Evolutionary conservation across 2,329 filamentous ascomycete genomes (phyloP).

Genomic region (Clarireedia sp.): DNA sequence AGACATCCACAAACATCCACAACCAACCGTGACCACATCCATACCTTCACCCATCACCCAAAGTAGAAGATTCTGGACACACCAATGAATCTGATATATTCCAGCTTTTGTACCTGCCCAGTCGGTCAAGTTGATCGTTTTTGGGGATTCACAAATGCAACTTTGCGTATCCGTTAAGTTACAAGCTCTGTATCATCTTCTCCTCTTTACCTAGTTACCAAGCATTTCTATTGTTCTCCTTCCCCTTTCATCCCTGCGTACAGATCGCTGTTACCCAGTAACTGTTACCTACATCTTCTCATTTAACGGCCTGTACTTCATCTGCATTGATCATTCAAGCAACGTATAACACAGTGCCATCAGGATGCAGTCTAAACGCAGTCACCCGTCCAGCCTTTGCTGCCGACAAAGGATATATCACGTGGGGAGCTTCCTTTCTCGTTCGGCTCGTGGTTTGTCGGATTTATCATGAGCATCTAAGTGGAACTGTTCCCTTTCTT

Average conservation of each 20-base stretch:
- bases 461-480: background rate
- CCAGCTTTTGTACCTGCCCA: too few species aligned
- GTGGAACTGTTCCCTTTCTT: background rate
- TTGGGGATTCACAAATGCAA: conserved; percentile 1
- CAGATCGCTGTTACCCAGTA: background rate
- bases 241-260: conserved; percentile 2
- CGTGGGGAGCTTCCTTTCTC: conserved; percentile 7
- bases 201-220: conserved; percentile 1
- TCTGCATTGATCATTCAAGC: conserved; percentile 1
- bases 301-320: conserved; percentile 3
- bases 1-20: too few species aligned
- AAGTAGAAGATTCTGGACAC: too few species aligned
- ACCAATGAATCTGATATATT: too few species aligned
- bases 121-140: too few species aligned
- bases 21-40: too few species aligned
- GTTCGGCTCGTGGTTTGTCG: background rate
- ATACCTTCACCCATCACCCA: too few species aligned
- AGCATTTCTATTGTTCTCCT: background rate
- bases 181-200: background rate
- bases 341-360: background rate
- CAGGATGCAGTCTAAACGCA: conserved; percentile 4
- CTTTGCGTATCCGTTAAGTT: conserved; percentile 1
- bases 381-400: conserved; percentile 8
- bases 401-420: background rate
- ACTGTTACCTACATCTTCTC: conserved; percentile 9